phyloP scores from a whole-genome alignment of 805 yeast genomes.

The Peterozyma xylosa region DNA sequence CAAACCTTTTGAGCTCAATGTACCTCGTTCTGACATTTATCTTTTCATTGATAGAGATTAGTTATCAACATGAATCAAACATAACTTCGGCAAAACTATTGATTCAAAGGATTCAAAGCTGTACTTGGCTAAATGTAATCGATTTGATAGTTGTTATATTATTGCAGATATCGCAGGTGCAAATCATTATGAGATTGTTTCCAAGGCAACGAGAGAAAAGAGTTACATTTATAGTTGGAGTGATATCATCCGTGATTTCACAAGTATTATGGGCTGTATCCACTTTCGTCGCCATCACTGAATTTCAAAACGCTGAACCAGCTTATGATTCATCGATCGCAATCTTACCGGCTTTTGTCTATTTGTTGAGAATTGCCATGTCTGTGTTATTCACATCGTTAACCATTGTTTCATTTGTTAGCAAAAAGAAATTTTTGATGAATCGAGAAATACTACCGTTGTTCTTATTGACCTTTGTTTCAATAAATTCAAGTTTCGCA shows the following conservation, averaged over 20 bases:
- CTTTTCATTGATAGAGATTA: conserved; percentile 36
- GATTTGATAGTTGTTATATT: conserved; percentile 52
- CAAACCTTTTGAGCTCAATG: conserved; percentile 45
- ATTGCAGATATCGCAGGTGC: conserved; percentile 63
- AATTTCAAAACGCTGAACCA: conserved; percentile 11
- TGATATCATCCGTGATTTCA: conserved; percentile 41
- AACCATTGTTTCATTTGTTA: conserved; percentile 45
- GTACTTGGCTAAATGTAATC: conserved; percentile 41
- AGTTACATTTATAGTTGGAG: conserved; percentile 52
- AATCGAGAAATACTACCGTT: conserved; percentile 39
- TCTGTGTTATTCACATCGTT: conserved; percentile 62
- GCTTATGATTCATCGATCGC: conserved; percentile 36
- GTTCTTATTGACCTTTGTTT: conserved; percentile 46
- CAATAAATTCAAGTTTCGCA: conserved; percentile 55
- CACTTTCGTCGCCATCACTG: conserved; percentile 29
- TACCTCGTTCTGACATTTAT: conserved; percentile 46
- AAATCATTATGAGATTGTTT: conserved; percentile 60
- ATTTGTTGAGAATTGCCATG: conserved; percentile 64
- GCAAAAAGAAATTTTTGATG: conserved; percentile 44
- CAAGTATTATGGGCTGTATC: conserved; percentile 69
- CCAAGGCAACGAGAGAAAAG: conserved; percentile 63
- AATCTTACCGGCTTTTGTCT: conserved; percentile 66
- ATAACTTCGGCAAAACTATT: conserved; percentile 35
- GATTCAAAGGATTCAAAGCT: conserved; percentile 33
- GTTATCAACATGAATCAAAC: conserved; percentile 38